phyloP scores from a whole-genome alignment of 495 filamentous ascomycete genomes.

The Poronia punctata region DNA sequence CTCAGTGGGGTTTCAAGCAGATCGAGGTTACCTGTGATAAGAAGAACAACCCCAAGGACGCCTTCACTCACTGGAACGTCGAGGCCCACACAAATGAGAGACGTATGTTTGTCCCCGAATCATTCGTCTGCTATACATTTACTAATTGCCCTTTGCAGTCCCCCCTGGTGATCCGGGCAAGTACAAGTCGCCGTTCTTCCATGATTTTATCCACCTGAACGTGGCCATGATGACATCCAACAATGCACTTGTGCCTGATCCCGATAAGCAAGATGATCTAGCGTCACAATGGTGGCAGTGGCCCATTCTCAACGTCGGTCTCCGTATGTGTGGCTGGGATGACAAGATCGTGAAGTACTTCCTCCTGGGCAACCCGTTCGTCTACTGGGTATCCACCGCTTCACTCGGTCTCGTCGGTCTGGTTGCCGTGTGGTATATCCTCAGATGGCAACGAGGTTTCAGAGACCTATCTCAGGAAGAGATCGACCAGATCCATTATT shows the following conservation, averaged over 20 bases:
- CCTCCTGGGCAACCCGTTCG: slow-evolving; percentile 89
- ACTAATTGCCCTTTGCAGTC: slow-evolving; percentile 48
- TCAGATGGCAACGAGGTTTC: slow-evolving; percentile 96
- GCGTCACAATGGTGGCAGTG: slow-evolving; percentile 98
- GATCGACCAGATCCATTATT: slow-evolving; percentile 90
- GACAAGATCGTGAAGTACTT: slow-evolving; percentile 95
- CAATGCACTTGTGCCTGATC: slow-evolving; percentile 95
- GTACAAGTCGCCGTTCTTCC: slow-evolving; percentile 93
- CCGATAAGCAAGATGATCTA: slow-evolving; percentile 97
- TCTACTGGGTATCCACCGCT: slow-evolving; percentile 90
- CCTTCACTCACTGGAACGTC: slow-evolving; percentile 98
- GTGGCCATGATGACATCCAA: slow-evolving; percentile 99
- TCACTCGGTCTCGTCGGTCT: slow-evolving; percentile 65
- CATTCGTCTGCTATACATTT: neutral
- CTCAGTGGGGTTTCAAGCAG: slow-evolving; percentile 99
- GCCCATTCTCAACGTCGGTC: slow-evolving; percentile 89
- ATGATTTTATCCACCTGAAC: slow-evolving; percentile 95
- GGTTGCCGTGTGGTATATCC: slow-evolving; percentile 72
- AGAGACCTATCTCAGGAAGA: slow-evolving; percentile 70
- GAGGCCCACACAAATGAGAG: slow-evolving; percentile 92
- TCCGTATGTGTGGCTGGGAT: slow-evolving; percentile 98
- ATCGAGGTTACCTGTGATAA: slow-evolving; percentile 95
- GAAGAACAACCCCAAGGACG: slow-evolving; percentile 83
- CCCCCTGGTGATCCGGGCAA: slow-evolving; percentile 84
- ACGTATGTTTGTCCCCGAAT: slow-evolving; percentile 51